Percentiles rank a stretch among this genome's conserved stretches.
phyloP scores from a whole-genome alignment of 176 grass and related monocot species.

The Themeda triandra region DNA sequence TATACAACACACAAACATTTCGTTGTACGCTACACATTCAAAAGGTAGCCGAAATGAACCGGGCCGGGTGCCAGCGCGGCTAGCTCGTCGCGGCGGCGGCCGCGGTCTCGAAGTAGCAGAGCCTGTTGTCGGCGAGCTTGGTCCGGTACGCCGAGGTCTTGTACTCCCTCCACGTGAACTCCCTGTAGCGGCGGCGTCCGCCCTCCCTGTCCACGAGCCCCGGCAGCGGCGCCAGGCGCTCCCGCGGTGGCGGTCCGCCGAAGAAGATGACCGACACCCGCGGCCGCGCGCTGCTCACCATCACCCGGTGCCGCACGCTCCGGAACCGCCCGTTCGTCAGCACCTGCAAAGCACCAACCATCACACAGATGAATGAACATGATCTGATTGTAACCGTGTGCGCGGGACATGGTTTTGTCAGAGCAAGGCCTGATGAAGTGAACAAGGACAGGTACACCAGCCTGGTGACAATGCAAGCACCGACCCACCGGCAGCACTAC shows the following conservation, averaged over 20 bases:
- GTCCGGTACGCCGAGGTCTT: conserved; percentile 61
- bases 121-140: conserved; percentile 65
- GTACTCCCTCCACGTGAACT: conserved; percentile 95
- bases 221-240: conserved; percentile 58
- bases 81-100: not conserved
- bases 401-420: not conserved
- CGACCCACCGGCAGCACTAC: not conserved
- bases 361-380: too few relatives aligned
- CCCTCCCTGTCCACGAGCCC: conserved; percentile 45
- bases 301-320: conserved; percentile 81
- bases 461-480: too few relatives aligned
- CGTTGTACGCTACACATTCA: too few relatives aligned
- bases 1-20: too few relatives aligned
- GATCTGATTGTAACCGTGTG: not conserved
- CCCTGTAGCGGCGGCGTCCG: conserved; percentile 65
- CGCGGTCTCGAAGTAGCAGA: conserved; percentile 45
- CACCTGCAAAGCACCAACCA: conserved; percentile 24
- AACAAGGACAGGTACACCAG: too few relatives aligned
- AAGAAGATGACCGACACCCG: conserved; percentile 85
- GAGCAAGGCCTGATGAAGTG: not conserved
- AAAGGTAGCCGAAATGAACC: too few relatives aligned
- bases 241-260: conserved; percentile 47
- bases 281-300: conserved; percentile 44
- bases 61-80: too few relatives aligned
- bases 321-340: conserved; percentile 85